Conservation (phyloP, 2,329 filamentous ascomycete genomes). For the Phialophora tarda region DNA sequence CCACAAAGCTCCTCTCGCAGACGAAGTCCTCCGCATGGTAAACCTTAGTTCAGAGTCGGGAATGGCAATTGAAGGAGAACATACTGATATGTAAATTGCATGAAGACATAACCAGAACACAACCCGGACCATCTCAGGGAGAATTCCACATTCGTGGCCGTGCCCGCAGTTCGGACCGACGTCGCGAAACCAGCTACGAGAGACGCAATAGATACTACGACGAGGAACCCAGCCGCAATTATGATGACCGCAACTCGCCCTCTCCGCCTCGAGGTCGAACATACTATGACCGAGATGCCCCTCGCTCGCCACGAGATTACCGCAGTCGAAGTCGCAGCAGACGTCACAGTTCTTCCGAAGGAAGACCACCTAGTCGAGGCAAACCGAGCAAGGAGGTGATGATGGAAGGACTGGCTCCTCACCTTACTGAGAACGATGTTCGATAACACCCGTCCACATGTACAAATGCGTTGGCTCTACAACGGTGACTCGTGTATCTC, state of each 20-base stretch:
- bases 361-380: constrained; percentile 48
- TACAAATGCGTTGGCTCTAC: constrained; percentile 28
- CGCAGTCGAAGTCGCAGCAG: constrained; percentile 43
- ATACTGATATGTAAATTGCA: constrained; percentile 48
- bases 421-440: constrained; percentile 60
- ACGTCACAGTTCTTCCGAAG: constrained; percentile 44
- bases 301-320: constrained; percentile 48
- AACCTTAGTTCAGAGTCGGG: constrained; percentile 41
- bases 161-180: constrained; percentile 43
- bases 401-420: constrained; percentile 56
- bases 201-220: constrained; percentile 32
- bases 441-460: constrained; percentile 46
- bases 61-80: constrained; percentile 38
- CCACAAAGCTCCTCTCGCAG: constrained; percentile 49
- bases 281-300: constrained; percentile 55
- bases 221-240: constrained; percentile 4
- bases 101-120: constrained; percentile 48
- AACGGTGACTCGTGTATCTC: constrained; percentile 25
- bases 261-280: constrained; percentile 47
- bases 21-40: constrained; percentile 55
- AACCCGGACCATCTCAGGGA: constrained; percentile 47
- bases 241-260: constrained; percentile 43
- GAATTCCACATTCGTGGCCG: constrained; percentile 45
- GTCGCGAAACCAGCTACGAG: constrained; percentile 42
- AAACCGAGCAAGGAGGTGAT: constrained; percentile 57